Conservation (phyloP, 2,329 filamentous ascomycete genomes). For the Graphium sp. region DNA sequence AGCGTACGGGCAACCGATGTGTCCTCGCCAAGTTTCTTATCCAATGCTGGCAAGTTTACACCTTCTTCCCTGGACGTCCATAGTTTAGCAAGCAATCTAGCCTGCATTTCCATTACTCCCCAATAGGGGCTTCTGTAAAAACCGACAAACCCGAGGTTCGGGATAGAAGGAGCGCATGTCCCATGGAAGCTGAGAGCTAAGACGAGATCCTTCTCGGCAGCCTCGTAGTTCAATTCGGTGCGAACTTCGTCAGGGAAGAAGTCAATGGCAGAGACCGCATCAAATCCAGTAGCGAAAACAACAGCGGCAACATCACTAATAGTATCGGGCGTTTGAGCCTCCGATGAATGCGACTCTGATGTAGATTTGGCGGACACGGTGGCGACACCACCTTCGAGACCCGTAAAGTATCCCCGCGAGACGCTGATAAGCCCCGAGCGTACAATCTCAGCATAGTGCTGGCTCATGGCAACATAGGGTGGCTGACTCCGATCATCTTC, state of each 20-base stretch:
- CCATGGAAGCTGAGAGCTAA: slow-evolving; percentile 52
- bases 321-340: no score
- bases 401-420: slow-evolving; percentile 23
- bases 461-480: slow-evolving; percentile 51
- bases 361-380: slow-evolving; percentile 16
- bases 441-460: slow-evolving; percentile 59
- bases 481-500: slow-evolving; percentile 27
- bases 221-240: slow-evolving; percentile 37
- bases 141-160: slow-evolving; percentile 60
- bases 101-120: slow-evolving; percentile 80
- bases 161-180: slow-evolving; percentile 41
- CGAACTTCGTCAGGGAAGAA: slow-evolving; percentile 44
- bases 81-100: slow-evolving; percentile 44
- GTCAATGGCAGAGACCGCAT: slow-evolving; percentile 42
- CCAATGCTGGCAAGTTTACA: slow-evolving; percentile 12
- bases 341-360: slow-evolving; percentile 8
- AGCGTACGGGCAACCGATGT: slow-evolving; percentile 27
- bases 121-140: slow-evolving; percentile 77
- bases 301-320: slow-evolving; percentile 47
- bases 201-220: slow-evolving; percentile 36
- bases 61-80: slow-evolving; percentile 27
- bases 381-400: slow-evolving; percentile 16
- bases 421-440: slow-evolving; percentile 42
- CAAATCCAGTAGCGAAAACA: slow-evolving; percentile 62
- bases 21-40: slow-evolving; percentile 23